Evolutionary conservation across 129 eudicot species (phyloP), one percentile per base, ranked within the genome.

Genomic region (Pittosporum tobira): DNA sequence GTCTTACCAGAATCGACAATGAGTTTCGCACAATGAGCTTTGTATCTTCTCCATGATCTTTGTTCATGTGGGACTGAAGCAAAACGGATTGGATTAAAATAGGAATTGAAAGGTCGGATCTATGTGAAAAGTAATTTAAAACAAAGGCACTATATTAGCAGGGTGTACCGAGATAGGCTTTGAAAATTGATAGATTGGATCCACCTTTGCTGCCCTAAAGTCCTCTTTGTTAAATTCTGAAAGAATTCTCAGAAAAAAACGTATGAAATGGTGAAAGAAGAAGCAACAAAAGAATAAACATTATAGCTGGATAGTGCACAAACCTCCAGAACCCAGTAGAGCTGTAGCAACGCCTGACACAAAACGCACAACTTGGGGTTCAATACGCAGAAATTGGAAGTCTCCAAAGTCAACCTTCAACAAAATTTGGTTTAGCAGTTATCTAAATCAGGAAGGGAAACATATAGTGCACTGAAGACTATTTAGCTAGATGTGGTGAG

Each of bases 281-380:
- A 10, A 13, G 26, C 21, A 15, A 44, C 15, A 21, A 51, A 58
- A 14, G 16, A 46, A 34, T 12, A 30, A 15, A 34, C 11, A 25
- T 1, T 30, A 56, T 46, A n/a, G 16, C 18, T 38, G 55, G 26
- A 0, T 43, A 36, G n/a, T 22, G 24, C 26, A 72, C 84, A 48
- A 64, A 91, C 99, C 99, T 93, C 99, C 99, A 24, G 99, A 81
- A 63, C 99, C 96, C 68, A 93, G 71, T 66, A 81, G 67, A 49
- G 99, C 94, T 13, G 99, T 86, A 60, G 99, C 99, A 67, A 93
- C 96, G 45, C 99, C 96, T n/a, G 94, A 83, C n/a, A 93, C 96
- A 73, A 73, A 93, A 26, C 94, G 84, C 57, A 93, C 91, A 66
- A 75, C 88, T 75, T 79, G 76, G 36, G 99, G 99, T 65, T 93